These are phyloP conservation scores for Zymoseptoria tritici DNA, from an alignment of 2,329 filamentous ascomycete genomes.

Conservation along the genomic window DNA sequence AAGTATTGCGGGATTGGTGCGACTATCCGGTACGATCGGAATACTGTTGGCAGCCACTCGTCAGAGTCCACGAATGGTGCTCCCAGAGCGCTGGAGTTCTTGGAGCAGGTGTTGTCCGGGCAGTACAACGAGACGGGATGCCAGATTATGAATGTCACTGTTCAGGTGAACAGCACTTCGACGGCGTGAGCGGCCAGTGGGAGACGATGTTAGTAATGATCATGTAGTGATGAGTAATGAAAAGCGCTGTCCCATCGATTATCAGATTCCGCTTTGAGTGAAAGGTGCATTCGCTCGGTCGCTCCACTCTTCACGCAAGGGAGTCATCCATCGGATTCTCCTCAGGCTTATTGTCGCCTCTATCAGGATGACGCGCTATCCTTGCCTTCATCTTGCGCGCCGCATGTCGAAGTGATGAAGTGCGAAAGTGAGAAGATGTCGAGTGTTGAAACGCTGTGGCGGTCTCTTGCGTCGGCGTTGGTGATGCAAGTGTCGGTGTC, in stretches of 20 bases:
- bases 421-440: no score
- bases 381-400: not conserved
- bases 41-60: constrained; percentile 37
- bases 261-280: no score
- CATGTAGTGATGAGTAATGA: not conserved
- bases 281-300: no score
- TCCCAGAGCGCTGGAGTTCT: constrained; percentile 25
- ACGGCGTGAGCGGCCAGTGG: not conserved
- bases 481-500: not conserved
- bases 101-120: constrained; percentile 19
- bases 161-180: constrained; percentile 2
- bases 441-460: not conserved
- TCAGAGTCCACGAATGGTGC: constrained; percentile 31
- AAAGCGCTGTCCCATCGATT: not conserved
- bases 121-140: constrained; percentile 21
- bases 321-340: not conserved
- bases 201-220: not conserved
- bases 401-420: no score
- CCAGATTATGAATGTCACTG: constrained; percentile 21
- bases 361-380: not conserved
- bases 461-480: not conserved
- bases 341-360: not conserved
- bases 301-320: not conserved
- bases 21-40: constrained; percentile 40
- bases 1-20: constrained; percentile 37